Percentiles rank a stretch among this genome's conserved stretches.
These are phyloP conservation scores for Didymella pomorum DNA, from an alignment of 2,329 filamentous ascomycete genomes.

Conservation along the genomic window DNA sequence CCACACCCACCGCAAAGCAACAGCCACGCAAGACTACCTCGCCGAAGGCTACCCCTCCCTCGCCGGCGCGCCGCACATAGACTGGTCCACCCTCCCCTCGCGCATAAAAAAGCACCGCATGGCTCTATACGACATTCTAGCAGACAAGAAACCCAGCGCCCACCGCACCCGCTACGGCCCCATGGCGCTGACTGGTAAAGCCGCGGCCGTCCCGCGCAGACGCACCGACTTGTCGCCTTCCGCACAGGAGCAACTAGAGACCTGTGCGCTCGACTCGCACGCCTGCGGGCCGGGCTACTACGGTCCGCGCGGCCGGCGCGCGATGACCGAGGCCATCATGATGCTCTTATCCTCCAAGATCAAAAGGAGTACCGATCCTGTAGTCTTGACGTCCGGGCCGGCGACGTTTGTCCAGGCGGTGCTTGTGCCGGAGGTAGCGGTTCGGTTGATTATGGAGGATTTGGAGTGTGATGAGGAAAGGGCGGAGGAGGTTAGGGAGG, in stretches of 20 bases:
- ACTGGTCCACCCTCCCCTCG: constrained; percentile 69
- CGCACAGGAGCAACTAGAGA: constrained; percentile 44
- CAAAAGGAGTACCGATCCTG: constrained; percentile 36
- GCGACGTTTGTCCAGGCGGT: constrained; percentile 52
- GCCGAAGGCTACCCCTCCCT: constrained; percentile 51
- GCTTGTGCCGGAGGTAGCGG: constrained; percentile 75
- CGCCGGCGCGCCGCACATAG: constrained; percentile 69
- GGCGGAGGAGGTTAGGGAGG: constrained; percentile 66
- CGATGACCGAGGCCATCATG: constrained; percentile 66
- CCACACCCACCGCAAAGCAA: constrained; percentile 43
- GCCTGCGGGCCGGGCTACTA: constrained; percentile 72
- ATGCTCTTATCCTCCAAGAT: constrained; percentile 38
- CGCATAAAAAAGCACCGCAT: constrained; percentile 66
- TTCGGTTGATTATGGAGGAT: constrained; percentile 66
- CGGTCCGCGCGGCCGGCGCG: constrained; percentile 74
- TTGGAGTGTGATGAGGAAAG: constrained; percentile 54
- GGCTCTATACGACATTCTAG: constrained; percentile 67
- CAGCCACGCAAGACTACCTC: constrained; percentile 54
- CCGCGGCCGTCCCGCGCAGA: constrained; percentile 30
- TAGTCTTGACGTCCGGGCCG: constrained; percentile 42
- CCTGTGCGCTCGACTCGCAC: constrained; percentile 30
- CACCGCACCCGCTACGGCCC: constrained; percentile 34
- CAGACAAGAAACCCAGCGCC: constrained; percentile 49
- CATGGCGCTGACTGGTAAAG: constrained; percentile 37
- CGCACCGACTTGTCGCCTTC: constrained; percentile 56